Percentiles rank a stretch among this genome's conserved stretches.
Conservation (phyloP, 257 asterid genomes). For the Oldenlandia corymbosa region DNA sequence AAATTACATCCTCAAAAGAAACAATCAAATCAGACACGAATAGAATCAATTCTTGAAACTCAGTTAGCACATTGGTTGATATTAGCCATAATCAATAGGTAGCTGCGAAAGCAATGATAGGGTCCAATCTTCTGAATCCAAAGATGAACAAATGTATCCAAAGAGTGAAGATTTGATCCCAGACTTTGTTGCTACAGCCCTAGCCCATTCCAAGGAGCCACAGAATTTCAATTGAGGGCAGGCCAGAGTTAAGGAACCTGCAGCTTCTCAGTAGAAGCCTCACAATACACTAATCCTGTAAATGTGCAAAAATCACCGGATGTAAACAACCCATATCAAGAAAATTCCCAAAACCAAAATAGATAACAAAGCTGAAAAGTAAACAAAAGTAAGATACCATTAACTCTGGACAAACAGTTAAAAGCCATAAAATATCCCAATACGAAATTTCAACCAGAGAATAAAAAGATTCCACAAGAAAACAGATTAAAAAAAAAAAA, state of each 20-base stretch:
- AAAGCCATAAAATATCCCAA: neutral
- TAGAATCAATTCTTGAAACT: constrained; percentile 11
- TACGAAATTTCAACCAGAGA: neutral
- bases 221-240: constrained; percentile 27
- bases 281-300: constrained; percentile 44
- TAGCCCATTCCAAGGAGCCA: constrained; percentile 36
- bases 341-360: constrained; percentile 9
- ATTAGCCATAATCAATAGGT: constrained; percentile 67
- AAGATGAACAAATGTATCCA: constrained; percentile 22
- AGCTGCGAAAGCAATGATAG: constrained; percentile 43
- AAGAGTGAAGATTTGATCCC: constrained; percentile 26
- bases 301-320: constrained; percentile 1
- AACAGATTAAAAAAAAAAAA: neutral
- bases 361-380: neutral
- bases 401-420: neutral
- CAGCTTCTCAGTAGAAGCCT: constrained; percentile 48
- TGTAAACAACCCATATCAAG: constrained; percentile 14
- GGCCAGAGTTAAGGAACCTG: constrained; percentile 57
- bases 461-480: no score
- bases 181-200: constrained; percentile 23
- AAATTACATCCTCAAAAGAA: constrained; percentile 28
- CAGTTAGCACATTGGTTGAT: constrained; percentile 20
- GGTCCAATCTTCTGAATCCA: constrained; percentile 27
- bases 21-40: constrained; percentile 11
- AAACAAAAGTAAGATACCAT: neutral